Base-by-base conservation (phyloP, 1,284 basidiomycete genomes). In the Boletus nobilissimus region DNA sequence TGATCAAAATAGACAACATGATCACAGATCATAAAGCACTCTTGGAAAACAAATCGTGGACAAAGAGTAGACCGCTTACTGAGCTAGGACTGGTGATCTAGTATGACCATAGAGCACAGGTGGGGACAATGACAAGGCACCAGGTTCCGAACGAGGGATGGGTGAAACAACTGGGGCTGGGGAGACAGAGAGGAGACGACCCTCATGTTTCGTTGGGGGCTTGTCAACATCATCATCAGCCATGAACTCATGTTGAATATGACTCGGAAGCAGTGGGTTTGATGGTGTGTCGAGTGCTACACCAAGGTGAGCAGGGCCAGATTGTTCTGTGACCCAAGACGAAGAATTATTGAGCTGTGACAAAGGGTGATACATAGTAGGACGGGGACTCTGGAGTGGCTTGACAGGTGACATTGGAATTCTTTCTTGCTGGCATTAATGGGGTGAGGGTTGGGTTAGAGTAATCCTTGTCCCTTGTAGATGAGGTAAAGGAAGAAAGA, bases 401-500 rank as follows among this genome's bases (percentile, higher is more conserved):
- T 76, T 83, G 81, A 74, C 32, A 73, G 9, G 76, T 73, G 64
- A 74, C 85, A 86, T 85, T 79, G 71, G 78, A 14, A 71, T 78
- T 78, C 63, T 80, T 73, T 79, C 71, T 78, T 69, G 85, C 80
- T 83, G 79, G 76, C 84, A 85, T 85, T 86, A 85, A 86, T 80
- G 79, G 68, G 71, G 78, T 74, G 36, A 67, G 62, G 71, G 11
- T 40, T 10, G 75, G 57, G 71, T 26, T 81, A 85, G 51, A 73
- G 76, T 79, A 78, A 5, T 78, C 76, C 75, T 78, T 70, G 79
- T 84, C 72, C 79, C 75, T 82, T 64, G 75, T 76, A 80, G 74
- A 78, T 79, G 77, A 83, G 64, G 71, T 34, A 76, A 76, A 65
- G 67, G 64, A 66, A 51, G 51, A 64, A 32, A 65, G 64, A 62